Evolutionary conservation across 202 grass and related monocot species (phyloP), one percentile per base, ranked within the genome.

Genomic region (Carex sylvatica): DNA sequence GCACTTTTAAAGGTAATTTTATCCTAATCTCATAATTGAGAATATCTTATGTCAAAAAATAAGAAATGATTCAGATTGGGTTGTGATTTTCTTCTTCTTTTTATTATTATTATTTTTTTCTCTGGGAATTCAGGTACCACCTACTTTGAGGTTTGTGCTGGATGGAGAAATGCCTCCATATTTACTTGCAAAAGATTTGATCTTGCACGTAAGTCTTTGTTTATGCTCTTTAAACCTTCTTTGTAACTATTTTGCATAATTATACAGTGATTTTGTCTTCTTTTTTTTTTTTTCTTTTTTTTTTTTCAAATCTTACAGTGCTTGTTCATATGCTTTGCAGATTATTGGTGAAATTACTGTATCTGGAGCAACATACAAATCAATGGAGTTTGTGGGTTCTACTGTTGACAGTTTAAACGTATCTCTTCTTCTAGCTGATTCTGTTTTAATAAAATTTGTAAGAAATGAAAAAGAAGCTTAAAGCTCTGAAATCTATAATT

Each of bases 121-220:
- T 28, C 26, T 28, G 20, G 23, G 14, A 46, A 4, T 69, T 66
- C 80, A 95, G 95, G 89, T 95, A 75, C 95, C 95, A n/a, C 84
- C 89, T 65, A 98, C 91, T 47, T 89, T 95, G 80, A 91, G 84
- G 40, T 98, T 98, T 61, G 62, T 90, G 46, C 78, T 98, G 61
- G 95, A 98, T 0, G 95, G 92, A 87, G 95, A 95, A 90, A 98
- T 98, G 92, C 95, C 95, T 62, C 83, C 88, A 49, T 91, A 93
- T 95, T 91, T 98, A 85, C 91, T 93, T 60, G 92, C 95, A 4
- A 98, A 98, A 83, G 95, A 98, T 89, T 88, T 98, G 76, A 98
- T 98, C 88, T 91, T 98, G 86, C 92, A 98, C 76, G 95, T 95
- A 88, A 87, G 87, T 15, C 44, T 84, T 63, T 56, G 36, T 63